A percentile compares a stretch with the other conserved stretches of the same genome.
phyloP scores from a whole-genome alignment of 2,329 filamentous ascomycete genomes.

The Fusarium verticillioides region DNA sequence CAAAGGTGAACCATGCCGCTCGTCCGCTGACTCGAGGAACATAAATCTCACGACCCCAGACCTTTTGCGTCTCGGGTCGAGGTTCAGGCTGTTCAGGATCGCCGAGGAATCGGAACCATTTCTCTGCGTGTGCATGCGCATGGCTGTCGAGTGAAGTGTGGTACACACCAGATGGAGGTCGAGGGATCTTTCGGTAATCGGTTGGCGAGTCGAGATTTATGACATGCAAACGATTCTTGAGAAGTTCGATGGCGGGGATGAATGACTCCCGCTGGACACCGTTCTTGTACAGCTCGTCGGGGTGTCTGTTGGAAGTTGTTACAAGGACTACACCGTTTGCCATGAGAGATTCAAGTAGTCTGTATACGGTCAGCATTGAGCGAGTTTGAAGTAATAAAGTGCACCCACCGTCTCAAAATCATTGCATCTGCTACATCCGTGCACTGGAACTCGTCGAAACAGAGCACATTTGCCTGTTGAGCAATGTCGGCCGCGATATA shows the following conservation, averaged over 20 bases:
- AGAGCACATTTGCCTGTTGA: conserved; percentile 83
- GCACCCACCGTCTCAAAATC: conserved; percentile 80
- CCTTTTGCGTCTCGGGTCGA: conserved; percentile 80
- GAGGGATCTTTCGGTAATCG: conserved; percentile 96
- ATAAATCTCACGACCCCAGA: conserved; percentile 91
- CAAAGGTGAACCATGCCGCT: conserved; percentile 90
- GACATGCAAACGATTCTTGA: conserved; percentile 85
- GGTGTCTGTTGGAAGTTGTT: conserved; percentile 96
- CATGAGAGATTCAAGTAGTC: conserved; percentile 90
- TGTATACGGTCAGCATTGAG: conserved; percentile 42
- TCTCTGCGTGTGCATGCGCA: conserved; percentile 83
- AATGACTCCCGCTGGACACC: conserved; percentile 97
- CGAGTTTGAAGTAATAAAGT: not conserved
- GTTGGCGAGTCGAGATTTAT: conserved; percentile 95
- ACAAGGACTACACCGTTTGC: conserved; percentile 96
- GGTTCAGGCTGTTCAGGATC: conserved; percentile 81
- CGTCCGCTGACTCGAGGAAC: conserved; percentile 90
- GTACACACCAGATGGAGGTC: conserved; percentile 93
- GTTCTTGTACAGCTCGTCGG: conserved; percentile 96
- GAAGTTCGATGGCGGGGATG: conserved; percentile 91
- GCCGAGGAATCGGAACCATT: conserved; percentile 95
- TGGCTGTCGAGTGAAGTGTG: conserved; percentile 85
- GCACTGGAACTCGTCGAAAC: conserved; percentile 99
- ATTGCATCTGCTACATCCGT: conserved; percentile 99
- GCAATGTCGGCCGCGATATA: conserved; percentile 97